Evolutionary conservation across 257 asterid species (phyloP), one percentile per base, ranked within the genome.

Genomic region (Solanum dulcamara): DNA sequence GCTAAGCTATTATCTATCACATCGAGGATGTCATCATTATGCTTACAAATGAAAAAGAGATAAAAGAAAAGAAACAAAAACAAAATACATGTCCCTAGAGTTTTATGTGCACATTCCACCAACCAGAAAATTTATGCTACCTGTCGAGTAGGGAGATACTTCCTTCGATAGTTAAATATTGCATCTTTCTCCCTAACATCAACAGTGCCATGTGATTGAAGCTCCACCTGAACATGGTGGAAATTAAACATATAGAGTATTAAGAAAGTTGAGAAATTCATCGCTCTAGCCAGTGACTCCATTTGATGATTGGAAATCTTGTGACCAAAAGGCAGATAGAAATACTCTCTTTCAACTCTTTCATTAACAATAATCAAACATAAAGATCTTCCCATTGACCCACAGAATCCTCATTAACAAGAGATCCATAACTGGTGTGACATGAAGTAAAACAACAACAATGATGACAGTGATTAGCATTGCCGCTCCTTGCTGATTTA

Each of bases 91-190:
- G 59, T 24, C 38, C 42, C 62, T 77, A 46, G 83, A 77, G 62
- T 26, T 46, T 26, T 1, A 77, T 2, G 81, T 77, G 82, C 82
- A 46, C 82, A 46, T 46, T 77, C 38, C 55, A 75, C 35, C 59
- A 75, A 42, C 37, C 82, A 15, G 26, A 77, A 75, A 77, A 46
- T 46, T 46, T 77, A 28, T 10, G 28, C 5, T 89, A 95, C 97
- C 97, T 95, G 98, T 86, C 89, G 95, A 22, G 98, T 95, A 67
- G 98, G 98, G 50, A 95, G 95, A 88, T 95, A 95, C 87, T 95
- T 95, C 85, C 98, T 81, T 74, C 97, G 91, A 68, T 93, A 95
- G 83, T 91, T 95, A 86, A 95, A 95, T 82, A 95, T 94, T 57
- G 91, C 85, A 86, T 95, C 98, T 89, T 93, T 94, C 86, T 95